phyloP scores from a whole-genome alignment of 768 basidiomycete genomes.

The Pholiota conissans region DNA sequence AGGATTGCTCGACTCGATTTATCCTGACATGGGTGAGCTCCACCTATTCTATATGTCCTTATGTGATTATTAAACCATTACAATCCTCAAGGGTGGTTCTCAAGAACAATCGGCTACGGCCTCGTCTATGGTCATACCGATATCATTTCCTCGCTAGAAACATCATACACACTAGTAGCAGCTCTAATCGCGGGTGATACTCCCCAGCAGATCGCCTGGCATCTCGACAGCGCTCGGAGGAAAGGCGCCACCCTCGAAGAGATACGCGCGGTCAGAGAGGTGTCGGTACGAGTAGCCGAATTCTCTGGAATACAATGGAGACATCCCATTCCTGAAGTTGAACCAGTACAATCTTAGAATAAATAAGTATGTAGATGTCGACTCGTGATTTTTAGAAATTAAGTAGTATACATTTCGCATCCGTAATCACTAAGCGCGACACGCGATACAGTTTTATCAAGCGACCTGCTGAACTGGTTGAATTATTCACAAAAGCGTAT shows the following conservation, averaged over 20 bases:
- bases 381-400: too few species aligned
- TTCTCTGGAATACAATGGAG: constrained; percentile 54
- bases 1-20: constrained; percentile 44
- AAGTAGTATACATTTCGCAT: too few species aligned
- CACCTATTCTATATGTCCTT: background rate
- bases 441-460: too few species aligned
- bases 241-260: constrained; percentile 55
- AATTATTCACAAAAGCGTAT: too few species aligned
- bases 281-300: constrained; percentile 51
- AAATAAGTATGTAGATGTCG: too few species aligned
- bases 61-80: background rate
- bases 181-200: constrained; percentile 62
- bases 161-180: constrained; percentile 60
- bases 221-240: constrained; percentile 55
- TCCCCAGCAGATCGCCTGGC: constrained; percentile 67
- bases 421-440: too few species aligned
- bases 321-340: constrained; percentile 49
- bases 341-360: background rate
- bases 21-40: constrained; percentile 63
- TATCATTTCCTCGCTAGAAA: constrained; percentile 50
- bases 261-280: constrained; percentile 51
- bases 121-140: constrained; percentile 50
- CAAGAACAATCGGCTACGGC: constrained; percentile 56
- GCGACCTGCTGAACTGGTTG: too few species aligned
- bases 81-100: constrained; percentile 47